These are phyloP conservation scores for Pseudogymnoascus sp. DNA, from an alignment of 2,329 filamentous ascomycete genomes.

Conservation along the genomic window DNA sequence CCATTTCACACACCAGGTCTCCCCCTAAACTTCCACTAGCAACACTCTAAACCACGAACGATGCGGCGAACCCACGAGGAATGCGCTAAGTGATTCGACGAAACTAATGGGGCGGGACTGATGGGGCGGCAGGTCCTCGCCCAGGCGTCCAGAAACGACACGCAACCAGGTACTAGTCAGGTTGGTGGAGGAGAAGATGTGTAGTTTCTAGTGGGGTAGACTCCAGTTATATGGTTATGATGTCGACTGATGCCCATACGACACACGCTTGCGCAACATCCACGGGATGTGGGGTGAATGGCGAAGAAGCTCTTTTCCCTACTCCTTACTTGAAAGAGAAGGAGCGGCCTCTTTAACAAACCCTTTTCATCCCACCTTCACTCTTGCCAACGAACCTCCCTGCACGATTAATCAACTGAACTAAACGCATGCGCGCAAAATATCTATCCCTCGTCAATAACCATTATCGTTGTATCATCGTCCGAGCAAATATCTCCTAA, in stretches of 20 bases:
- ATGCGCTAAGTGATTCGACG: not conserved
- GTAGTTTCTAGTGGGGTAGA: not conserved
- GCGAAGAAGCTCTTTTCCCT: not conserved
- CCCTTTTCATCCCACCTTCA: not conserved
- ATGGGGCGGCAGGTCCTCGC: not conserved
- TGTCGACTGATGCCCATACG: slow-evolving; percentile 2
- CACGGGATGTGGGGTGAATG: slow-evolving; percentile 7
- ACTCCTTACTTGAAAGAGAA: not conserved
- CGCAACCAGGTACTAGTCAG: slow-evolving; percentile 8
- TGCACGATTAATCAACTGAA: not conserved
- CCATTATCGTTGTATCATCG: slow-evolving; percentile 1
- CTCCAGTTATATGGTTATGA: not conserved
- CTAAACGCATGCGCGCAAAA: not conserved
- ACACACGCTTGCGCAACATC: slow-evolving; percentile 4
- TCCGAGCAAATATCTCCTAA: not conserved
- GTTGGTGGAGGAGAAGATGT: not conserved
- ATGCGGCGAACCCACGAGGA: not conserved
- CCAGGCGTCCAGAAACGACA: not conserved
- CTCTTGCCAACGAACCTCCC: not conserved
- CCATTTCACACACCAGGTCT: not conserved
- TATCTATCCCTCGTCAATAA: not conserved
- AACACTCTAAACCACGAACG: slow-evolving; percentile 5
- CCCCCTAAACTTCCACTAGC: not conserved
- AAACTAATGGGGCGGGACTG: not conserved
- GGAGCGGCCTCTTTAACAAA: not conserved